Evolutionary conservation across 2,329 filamentous ascomycete genomes (phyloP).

Genomic region (Zymoseptoria tritici): DNA sequence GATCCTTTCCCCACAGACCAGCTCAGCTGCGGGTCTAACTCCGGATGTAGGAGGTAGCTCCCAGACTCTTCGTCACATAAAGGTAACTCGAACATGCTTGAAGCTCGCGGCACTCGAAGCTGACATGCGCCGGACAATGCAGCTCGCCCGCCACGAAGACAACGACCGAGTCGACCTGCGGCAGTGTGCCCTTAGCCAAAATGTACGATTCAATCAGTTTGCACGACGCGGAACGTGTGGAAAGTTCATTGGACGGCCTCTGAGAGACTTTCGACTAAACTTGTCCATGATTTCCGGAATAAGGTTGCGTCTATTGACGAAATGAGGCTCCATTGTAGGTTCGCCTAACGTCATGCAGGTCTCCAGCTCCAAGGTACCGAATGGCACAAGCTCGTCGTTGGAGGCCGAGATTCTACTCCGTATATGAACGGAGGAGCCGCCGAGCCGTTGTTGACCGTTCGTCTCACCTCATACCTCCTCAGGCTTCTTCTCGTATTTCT

Average conservation of each 20-base stretch:
- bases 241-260: background rate
- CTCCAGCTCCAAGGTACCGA: background rate
- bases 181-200: background rate
- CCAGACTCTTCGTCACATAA: background rate
- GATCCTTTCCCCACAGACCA: too few relatives aligned
- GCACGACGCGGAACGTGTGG: background rate
- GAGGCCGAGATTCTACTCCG: background rate
- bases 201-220: background rate
- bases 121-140: background rate
- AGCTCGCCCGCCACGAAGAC: background rate
- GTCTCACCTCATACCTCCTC: background rate
- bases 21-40: background rate
- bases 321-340: background rate
- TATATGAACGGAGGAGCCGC: background rate
- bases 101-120: background rate
- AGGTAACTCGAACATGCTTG: background rate
- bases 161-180: too few relatives aligned
- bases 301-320: background rate
- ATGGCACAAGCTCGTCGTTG: background rate
- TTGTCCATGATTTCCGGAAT: background rate
- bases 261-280: background rate
- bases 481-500: too few relatives aligned
- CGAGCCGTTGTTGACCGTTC: background rate
- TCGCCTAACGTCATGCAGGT: background rate
- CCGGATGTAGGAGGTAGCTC: background rate